Evolutionary conservation across 371 early-diverging fungal genomes (phyloP).

Genomic region (Mortierella sp.): DNA sequence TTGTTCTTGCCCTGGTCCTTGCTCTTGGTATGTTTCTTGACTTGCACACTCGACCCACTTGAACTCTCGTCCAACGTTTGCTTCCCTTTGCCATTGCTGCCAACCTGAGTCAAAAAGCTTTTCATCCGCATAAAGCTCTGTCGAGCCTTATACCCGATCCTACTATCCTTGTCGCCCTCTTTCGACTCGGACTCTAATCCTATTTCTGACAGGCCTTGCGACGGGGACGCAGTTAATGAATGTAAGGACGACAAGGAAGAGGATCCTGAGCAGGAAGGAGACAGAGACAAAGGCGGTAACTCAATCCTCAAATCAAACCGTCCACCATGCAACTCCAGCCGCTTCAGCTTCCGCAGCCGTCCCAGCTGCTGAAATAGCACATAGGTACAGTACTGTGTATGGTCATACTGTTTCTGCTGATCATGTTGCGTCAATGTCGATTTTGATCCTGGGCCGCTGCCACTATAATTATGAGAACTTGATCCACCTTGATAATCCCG

Average conservation of each 20-base stretch:
- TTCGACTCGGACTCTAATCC: conserved; percentile 2
- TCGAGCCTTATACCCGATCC: background rate
- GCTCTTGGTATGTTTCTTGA: background rate
- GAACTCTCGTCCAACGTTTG: background rate
- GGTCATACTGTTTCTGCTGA: conserved; percentile 4
- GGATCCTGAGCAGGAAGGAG: too few species aligned
- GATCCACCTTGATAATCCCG: conserved; percentile 13
- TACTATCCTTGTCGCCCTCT: background rate
- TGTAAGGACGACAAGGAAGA: too few species aligned
- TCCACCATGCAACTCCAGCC: conserved; percentile 29
- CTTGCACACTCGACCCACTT: background rate
- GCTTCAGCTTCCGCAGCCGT: conserved; percentile 13
- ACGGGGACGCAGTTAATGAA: too few species aligned
- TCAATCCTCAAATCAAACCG: conserved; percentile 18
- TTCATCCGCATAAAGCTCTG: conserved; percentile 2
- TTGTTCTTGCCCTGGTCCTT: conserved; percentile 7
- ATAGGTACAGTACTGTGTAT: conserved; percentile 28
- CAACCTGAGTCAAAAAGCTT: conserved; percentile 10
- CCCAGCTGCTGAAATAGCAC: conserved; percentile 27
- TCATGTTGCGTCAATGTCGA: too few species aligned
- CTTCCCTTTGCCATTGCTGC: conserved; percentile 9
- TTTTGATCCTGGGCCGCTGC: background rate
- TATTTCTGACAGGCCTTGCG: too few species aligned
- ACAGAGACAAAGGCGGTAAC: background rate
- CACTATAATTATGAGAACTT: background rate